Percentiles rank a stretch among this genome's conserved stretches.
Conservation (phyloP, 805 yeast species). For the Hemisphaericaspora nanyangensis region DNA sequence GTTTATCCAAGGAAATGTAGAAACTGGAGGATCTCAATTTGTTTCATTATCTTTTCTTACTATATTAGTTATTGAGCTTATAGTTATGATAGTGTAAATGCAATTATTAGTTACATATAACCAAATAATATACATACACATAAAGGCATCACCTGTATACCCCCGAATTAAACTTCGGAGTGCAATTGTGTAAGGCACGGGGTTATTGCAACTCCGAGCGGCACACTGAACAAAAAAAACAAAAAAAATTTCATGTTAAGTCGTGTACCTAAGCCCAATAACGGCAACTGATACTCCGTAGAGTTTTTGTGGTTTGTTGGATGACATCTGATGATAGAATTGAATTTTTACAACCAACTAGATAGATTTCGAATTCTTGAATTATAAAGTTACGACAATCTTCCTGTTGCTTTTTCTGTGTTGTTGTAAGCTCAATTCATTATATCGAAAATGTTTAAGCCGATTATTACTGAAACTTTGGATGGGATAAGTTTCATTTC, state of each 20-base stretch:
- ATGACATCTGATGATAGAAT: neutral
- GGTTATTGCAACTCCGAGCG: no score
- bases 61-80: neutral
- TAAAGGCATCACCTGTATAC: no score
- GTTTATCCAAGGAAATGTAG: no score
- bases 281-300: constrained; percentile 1
- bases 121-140: no score
- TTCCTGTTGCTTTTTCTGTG: neutral
- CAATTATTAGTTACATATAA: no score
- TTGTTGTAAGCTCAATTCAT: neutral
- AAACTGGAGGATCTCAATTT: neutral
- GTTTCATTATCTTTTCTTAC: neutral
- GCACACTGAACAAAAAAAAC: no score
- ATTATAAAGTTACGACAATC: neutral
- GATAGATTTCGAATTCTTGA: no score
- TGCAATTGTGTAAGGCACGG: no score
- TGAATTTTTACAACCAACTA: neutral
- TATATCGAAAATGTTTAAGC: neutral
- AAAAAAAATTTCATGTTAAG: no score
- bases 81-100: neutral
- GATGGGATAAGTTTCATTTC: constrained; percentile 54
- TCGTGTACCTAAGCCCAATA: neutral
- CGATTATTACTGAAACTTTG: constrained; percentile 8
- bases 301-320: no score
- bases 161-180: no score